Evolutionary conservation across 164 flowering plant genomes (phyloP).

Genomic region (Vitis labrusca): DNA sequence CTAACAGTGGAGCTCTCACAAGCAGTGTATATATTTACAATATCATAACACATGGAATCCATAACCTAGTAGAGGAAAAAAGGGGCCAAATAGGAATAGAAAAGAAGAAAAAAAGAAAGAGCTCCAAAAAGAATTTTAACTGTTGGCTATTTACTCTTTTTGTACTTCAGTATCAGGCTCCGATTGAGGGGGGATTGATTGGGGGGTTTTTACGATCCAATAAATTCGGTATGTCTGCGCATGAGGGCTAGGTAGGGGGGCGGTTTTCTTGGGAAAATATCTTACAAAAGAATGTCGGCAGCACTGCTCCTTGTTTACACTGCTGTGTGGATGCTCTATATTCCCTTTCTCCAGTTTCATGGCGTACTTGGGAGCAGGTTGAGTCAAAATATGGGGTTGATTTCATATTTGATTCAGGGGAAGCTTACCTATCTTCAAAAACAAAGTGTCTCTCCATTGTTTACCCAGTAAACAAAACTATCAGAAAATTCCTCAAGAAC

Average conservation of each 20-base stretch:
- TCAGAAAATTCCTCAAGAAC: conserved; percentile 40
- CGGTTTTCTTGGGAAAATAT: neutral
- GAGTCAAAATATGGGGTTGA: neutral
- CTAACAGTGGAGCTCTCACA: conserved; percentile 21
- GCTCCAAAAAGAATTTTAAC: conserved; percentile 27
- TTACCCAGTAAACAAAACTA: conserved; percentile 47
- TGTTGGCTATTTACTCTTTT: conserved; percentile 28
- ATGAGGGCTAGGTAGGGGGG: neutral
- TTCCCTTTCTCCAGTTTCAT: neutral
- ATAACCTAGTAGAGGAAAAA: neutral
- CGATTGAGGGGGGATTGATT: neutral
- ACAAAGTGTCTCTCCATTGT: conserved; percentile 41
- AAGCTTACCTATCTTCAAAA: conserved; percentile 19
- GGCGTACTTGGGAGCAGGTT: neutral
- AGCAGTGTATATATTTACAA: conserved; percentile 26
- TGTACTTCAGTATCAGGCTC: conserved; percentile 18
- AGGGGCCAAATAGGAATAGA: neutral
- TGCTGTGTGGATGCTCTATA: neutral
- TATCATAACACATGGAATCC: conserved; percentile 15
- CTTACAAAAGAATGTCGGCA: conserved; percentile 2
- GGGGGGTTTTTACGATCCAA: neutral
- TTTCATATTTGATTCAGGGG: neutral
- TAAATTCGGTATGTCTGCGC: neutral
- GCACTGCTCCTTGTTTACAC: conserved; percentile 5
- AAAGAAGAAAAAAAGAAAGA: conserved; percentile 7